phyloP scores from a whole-genome alignment of 331 rosid species.

The Arachis monticola region DNA sequence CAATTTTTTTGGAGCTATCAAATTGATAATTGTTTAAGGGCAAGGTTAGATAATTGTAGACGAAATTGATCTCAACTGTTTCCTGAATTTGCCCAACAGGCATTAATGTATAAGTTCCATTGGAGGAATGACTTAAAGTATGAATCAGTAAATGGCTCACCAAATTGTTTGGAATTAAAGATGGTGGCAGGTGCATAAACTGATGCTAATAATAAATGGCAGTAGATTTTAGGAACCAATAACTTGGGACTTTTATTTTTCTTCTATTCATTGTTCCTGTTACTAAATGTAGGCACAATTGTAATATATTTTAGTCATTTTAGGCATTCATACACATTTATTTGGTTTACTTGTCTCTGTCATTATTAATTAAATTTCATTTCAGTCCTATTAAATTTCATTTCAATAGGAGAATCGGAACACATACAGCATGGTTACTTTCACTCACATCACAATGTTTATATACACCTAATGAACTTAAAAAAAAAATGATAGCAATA shows the following conservation, averaged over 20 bases:
- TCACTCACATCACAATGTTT: constrained; percentile 19
- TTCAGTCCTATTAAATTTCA: no score
- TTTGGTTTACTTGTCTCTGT: not conserved
- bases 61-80: constrained; percentile 27
- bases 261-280: no score
- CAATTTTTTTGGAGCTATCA: no score
- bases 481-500: not conserved
- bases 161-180: constrained; percentile 23
- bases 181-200: constrained; percentile 1
- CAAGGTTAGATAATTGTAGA: constrained; percentile 2
- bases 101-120: constrained; percentile 31
- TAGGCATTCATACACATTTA: not conserved
- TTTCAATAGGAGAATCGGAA: constrained; percentile 7
- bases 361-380: not conserved
- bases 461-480: constrained; percentile 7
- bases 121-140: constrained; percentile 18
- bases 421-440: not conserved
- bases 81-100: constrained; percentile 3
- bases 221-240: constrained; percentile 21
- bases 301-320: no score
- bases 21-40: not conserved
- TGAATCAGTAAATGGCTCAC: constrained; percentile 31
- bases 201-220: not conserved
- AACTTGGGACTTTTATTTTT: no score
- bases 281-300: no score